A percentile compares a stretch with the other conserved stretches of the same genome.
These are phyloP conservation scores for Cercospora nicotianae DNA, from an alignment of 2,329 filamentous ascomycete genomes.

Conservation along the genomic window DNA sequence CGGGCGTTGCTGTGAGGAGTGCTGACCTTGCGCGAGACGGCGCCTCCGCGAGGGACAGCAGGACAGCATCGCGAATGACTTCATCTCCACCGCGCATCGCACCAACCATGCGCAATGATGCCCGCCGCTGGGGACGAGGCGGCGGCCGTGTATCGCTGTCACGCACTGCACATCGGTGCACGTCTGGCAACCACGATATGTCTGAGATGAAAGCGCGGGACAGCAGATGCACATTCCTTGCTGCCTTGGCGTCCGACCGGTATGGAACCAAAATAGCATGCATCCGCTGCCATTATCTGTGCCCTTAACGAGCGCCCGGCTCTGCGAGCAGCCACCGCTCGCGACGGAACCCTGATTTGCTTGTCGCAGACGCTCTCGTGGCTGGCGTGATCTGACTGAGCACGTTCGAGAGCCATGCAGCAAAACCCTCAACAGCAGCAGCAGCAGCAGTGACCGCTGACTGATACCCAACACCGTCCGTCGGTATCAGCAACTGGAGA, in stretches of 20 bases:
- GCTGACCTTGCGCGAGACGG: not conserved
- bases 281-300: not conserved
- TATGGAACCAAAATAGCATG: constrained; percentile 2
- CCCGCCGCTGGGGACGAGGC: not conserved
- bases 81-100: not conserved
- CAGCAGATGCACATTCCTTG: constrained; percentile 1
- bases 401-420: not conserved
- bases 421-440: not conserved
- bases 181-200: not conserved
- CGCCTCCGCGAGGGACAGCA: not conserved
- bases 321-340: not conserved
- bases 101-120: not conserved
- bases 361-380: not conserved
- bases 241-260: constrained; percentile 3
- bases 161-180: not conserved
- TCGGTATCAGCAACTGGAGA: constrained; percentile 1
- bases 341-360: not conserved
- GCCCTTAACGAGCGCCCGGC: not conserved
- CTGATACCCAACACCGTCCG: not conserved
- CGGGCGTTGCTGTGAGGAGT: not conserved
- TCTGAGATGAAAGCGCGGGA: not conserved
- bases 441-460: not conserved
- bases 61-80: not conserved
- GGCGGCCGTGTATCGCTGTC: not conserved
- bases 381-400: not conserved